Evolutionary conservation across 352 stramenopile species (phyloP), one percentile per base, ranked within the genome.

Genomic region (Aphanomyces stellatus): DNA sequence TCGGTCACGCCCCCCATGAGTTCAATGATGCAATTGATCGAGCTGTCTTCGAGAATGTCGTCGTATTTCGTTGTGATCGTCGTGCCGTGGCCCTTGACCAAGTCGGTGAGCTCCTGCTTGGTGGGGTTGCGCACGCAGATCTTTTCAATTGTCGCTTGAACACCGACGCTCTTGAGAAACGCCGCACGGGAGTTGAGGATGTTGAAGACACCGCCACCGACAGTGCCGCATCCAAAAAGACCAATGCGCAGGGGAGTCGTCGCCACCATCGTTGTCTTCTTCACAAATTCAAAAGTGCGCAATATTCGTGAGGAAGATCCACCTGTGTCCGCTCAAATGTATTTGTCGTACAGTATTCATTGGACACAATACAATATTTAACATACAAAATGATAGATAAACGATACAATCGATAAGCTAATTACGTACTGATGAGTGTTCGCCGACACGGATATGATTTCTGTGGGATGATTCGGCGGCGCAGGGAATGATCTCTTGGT

Each of bases 11-110:
- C 95, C 62, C 95, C 96, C 85, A 98, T 98, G 69, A 98, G 88
- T 78, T 98, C 95, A 31, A 99, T 85, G 22, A 99, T 79, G 71
- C 95, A 96, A 76, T 99, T 98, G 70, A 99, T 98, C 40, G 61
- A 81, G 43, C 77, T 51, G 79, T 99, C 95, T 31, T 96, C 74
- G 10, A 98, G 70, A 65, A 98, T 97, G 63, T 93, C 84, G 53
- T 72, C 69, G 74, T 89, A 90, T 64, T 59, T 87, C 49, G 73
- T 78, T 17, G 82, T 93, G 71, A 93, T 82, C 37, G 59, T 69
- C 35, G 72, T 76, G 2, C 73, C 82, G 43, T 78, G 73, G 22
- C 71, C 68, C 10, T 75, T 31, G 19, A 74, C 76, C 33, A 94
- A 76, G 66, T 76, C 70, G 69, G 93, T 69, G 35, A 91, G 76